Conservation (phyloP, 2,329 filamentous ascomycete species). For the Cordyceps farinosa region DNA sequence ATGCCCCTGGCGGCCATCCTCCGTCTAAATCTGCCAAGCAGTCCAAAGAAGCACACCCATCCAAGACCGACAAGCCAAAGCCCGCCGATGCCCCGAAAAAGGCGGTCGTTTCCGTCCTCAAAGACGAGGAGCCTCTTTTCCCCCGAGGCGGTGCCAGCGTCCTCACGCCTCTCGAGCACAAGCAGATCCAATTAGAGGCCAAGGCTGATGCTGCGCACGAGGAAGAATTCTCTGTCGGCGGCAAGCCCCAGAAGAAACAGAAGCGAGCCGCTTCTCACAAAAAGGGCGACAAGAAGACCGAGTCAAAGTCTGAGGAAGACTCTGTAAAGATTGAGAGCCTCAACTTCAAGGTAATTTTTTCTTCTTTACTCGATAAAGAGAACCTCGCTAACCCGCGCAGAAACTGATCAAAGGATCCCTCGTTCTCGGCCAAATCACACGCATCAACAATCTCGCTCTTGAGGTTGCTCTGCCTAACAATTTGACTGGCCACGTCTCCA, state of each 20-base stretch:
- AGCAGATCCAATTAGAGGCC: slow-evolving; percentile 92
- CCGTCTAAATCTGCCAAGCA: slow-evolving; percentile 48
- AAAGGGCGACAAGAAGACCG: slow-evolving; percentile 51
- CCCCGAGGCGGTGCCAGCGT: slow-evolving; percentile 89
- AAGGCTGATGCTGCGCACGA: slow-evolving; percentile 90
- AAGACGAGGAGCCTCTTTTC: slow-evolving; percentile 84
- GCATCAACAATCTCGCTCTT: slow-evolving; percentile 76
- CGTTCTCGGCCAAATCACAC: slow-evolving; percentile 79
- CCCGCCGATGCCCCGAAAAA: slow-evolving; percentile 28
- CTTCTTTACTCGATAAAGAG: slow-evolving; percentile 1
- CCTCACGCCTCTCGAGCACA: slow-evolving; percentile 89
- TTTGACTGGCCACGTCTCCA: slow-evolving; percentile 80
- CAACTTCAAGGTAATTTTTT: slow-evolving; percentile 70
- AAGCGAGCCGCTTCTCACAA: slow-evolving; percentile 53
- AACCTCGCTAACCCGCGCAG: slow-evolving; percentile 40
- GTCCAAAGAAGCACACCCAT: slow-evolving; percentile 43
- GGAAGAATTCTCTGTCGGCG: slow-evolving; percentile 58
- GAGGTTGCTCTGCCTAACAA: slow-evolving; percentile 88
- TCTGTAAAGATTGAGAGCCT: slow-evolving; percentile 76
- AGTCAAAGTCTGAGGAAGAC: slow-evolving; percentile 43
- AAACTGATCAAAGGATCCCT: slow-evolving; percentile 81
- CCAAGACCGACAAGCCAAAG: slow-evolving; percentile 39
- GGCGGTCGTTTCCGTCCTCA: slow-evolving; percentile 45
- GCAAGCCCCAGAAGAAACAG: slow-evolving; percentile 48
- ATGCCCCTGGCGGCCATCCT: slow-evolving; percentile 50